A percentile compares a stretch with the other conserved stretches of the same genome.
These are phyloP conservation scores for Erythrobasidium yunnanense DNA, from an alignment of 768 basidiomycete species.

Conservation along the genomic window DNA sequence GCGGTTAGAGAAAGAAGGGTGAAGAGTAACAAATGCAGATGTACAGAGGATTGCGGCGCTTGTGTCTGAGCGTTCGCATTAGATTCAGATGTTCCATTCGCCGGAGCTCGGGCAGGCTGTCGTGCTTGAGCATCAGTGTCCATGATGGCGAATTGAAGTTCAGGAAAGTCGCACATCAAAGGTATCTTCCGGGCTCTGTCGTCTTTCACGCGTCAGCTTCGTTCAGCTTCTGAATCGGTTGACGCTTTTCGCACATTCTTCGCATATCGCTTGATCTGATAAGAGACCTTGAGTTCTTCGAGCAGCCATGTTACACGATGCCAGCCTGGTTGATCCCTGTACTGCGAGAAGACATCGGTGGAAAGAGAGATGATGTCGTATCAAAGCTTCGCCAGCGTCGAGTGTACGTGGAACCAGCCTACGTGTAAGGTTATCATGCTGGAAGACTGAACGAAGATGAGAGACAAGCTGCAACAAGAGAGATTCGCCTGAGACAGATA, in stretches of 20 bases:
- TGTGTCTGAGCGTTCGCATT: not conserved
- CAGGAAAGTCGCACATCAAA: not conserved
- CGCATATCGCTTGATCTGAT: not conserved
- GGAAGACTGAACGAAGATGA: not conserved
- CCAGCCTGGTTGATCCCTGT: not conserved
- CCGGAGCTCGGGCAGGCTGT: not conserved
- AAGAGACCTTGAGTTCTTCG: slow-evolving; percentile 10
- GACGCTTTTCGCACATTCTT: not conserved
- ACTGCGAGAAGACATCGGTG: too few relatives aligned
- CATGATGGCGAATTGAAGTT: too few relatives aligned
- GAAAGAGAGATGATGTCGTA: too few relatives aligned
- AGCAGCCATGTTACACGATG: slow-evolving; percentile 16
- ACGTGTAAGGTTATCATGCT: not conserved
- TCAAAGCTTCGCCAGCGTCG: not conserved
- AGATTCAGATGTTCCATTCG: not conserved
- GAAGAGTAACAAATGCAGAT: not conserved
- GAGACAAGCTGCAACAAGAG: too few relatives aligned
- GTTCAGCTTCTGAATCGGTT: not conserved
- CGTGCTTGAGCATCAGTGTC: too few relatives aligned
- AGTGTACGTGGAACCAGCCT: not conserved
- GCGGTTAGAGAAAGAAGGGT: not conserved
- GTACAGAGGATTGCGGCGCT: not conserved
- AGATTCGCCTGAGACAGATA: too few relatives aligned
- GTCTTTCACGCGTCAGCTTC: not conserved
- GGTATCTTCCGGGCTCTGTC: not conserved